These are phyloP conservation scores for Lichenothelia convexa DNA, from an alignment of 495 filamentous ascomycete genomes.

Conservation along the genomic window DNA sequence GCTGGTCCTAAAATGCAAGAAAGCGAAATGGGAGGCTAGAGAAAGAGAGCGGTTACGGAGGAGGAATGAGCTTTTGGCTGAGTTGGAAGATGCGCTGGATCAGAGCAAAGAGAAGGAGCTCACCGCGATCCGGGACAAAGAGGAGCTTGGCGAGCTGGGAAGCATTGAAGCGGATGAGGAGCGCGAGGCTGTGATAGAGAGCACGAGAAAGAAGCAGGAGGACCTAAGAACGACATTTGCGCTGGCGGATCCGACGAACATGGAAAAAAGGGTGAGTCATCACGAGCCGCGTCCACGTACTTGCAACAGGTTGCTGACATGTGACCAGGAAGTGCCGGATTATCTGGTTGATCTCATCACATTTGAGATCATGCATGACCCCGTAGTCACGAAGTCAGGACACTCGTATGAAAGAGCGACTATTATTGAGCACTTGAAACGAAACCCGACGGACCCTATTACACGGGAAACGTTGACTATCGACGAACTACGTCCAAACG, in stretches of 20 bases:
- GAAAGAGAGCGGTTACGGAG: conserved; percentile 23
- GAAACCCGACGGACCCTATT: conserved; percentile 59
- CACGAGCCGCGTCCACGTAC: not conserved
- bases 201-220: conserved; percentile 39
- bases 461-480: conserved; percentile 55
- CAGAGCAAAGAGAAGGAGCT: conserved; percentile 28
- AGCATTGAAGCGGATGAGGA: conserved; percentile 31
- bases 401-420: conserved; percentile 77
- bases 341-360: conserved; percentile 79
- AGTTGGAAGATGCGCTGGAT: conserved; percentile 31
- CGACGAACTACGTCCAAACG: conserved; percentile 65
- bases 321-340: conserved; percentile 73
- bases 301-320: too few species aligned
- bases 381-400: conserved; percentile 54
- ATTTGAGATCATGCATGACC: conserved; percentile 86
- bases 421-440: conserved; percentile 69
- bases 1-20: conserved; percentile 57
- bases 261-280: conserved; percentile 31
- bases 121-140: conserved; percentile 23
- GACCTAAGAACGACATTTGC: conserved; percentile 44
- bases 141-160: conserved; percentile 11
- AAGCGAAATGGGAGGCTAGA: conserved; percentile 43
- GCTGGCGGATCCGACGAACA: conserved; percentile 33
- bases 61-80: conserved; percentile 33
- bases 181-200: conserved; percentile 29